Evolutionary conservation across 2,329 filamentous ascomycete species (phyloP), one percentile per base, ranked within the genome.

Genomic region (Fusarium xylarioides): DNA sequence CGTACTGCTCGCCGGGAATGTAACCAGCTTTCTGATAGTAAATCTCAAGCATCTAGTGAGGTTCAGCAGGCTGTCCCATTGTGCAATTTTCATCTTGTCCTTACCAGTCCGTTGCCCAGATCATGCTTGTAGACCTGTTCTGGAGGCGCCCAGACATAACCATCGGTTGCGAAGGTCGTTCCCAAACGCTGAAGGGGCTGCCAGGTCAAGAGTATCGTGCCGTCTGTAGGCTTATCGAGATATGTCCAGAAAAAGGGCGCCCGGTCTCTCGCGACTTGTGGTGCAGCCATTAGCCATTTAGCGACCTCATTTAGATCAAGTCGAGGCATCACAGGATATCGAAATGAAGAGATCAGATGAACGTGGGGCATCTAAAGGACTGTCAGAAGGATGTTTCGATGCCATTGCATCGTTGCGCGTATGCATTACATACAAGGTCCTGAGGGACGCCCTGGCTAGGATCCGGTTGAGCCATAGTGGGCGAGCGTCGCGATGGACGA

Each of bases 221-320:
- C 95, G 82, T 97, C 94, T 58, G 88, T 88, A 16, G 95, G 95
- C 59, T 91, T 89, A 77, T 96, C 91, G 63, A 98, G 89, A 81
- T 95, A 97, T 50, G 93, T 95, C 95, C 95, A 99, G 83, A 92
- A 93, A 87, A 99, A 95, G 6, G 95, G 90, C 54, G 95, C 92
- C 73, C 91, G 87, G 79, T 97, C 92, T 81, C 94, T 93, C 76
- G 95, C 92, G 70, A 97, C 92, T 79, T 93, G 92, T 14, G 95
- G 94, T 43, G 95, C 95, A 78, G 91, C 90, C 79, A 95, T 87
- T 68, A 98, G 89, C 87, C 94, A 95, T 78, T 93, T 91, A 69
- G 94, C 92, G 32, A 95, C 93, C 74, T 95, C 92, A 65, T 92
- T 89, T 35, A 93, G 86, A 76, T 92, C 90, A 74, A 97, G 86